A percentile compares a stretch with the other conserved stretches of the same genome.
Evolutionary conservation across 106 monocot species (phyloP).

Genomic region (Xerophyta viscosa): DNA sequence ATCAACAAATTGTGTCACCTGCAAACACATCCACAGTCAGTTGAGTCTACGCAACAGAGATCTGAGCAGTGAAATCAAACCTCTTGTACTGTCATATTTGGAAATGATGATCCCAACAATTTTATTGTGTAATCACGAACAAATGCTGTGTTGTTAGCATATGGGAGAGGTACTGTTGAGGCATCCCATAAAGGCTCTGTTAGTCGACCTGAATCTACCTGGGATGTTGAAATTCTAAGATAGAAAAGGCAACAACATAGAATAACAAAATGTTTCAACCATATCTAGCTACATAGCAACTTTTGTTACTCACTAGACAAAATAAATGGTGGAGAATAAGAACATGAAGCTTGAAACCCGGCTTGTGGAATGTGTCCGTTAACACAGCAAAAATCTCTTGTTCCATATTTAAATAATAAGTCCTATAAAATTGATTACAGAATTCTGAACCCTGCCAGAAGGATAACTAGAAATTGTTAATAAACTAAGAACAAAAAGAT

Average conservation of each 20-base stretch:
- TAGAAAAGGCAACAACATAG: too few species aligned
- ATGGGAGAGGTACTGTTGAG: slow-evolving; percentile 60
- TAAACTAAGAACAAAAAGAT: not conserved
- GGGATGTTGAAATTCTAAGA: not conserved
- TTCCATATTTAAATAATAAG: slow-evolving; percentile 83
- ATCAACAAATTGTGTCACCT: slow-evolving; percentile 92
- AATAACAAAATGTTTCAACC: too few species aligned
- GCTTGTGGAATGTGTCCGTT: slow-evolving; percentile 97
- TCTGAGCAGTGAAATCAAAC: slow-evolving; percentile 10
- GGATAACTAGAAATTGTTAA: slow-evolving; percentile 3
- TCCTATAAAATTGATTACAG: slow-evolving; percentile 90
- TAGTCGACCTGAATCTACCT: slow-evolving; percentile 76
- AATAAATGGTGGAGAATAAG: slow-evolving; percentile 87
- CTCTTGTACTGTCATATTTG: slow-evolving; percentile 88
- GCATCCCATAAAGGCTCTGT: slow-evolving; percentile 96
- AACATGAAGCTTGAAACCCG: slow-evolving; percentile 98
- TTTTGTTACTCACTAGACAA: slow-evolving; percentile 47
- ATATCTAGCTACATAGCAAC: too few species aligned
- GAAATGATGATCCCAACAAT: slow-evolving; percentile 81
- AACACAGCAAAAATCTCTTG: slow-evolving; percentile 98
- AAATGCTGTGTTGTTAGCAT: slow-evolving; percentile 75
- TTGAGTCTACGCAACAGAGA: not conserved
- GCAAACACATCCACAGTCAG: not conserved
- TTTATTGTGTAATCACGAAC: slow-evolving; percentile 93
- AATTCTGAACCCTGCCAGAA: slow-evolving; percentile 60